Evolutionary conservation across 2,329 filamentous ascomycete species (phyloP).

Genomic region (Furcasterigmium sp.): DNA sequence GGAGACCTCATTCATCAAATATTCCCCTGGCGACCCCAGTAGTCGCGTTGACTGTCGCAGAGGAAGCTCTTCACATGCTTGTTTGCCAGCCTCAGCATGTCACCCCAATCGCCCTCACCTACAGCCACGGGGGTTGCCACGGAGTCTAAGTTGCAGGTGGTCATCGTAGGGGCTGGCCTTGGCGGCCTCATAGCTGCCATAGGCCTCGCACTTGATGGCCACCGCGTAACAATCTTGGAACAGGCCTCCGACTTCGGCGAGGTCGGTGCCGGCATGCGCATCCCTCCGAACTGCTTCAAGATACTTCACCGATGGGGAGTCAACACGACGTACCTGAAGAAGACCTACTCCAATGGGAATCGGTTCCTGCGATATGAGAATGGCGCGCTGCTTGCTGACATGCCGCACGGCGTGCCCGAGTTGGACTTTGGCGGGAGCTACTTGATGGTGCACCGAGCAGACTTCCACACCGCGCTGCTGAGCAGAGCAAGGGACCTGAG

Average conservation of each 20-base stretch:
- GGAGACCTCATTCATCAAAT: too few relatives aligned
- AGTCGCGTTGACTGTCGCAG: too few relatives aligned
- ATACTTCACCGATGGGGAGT: slow-evolving; percentile 12
- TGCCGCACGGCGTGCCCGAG: slow-evolving; percentile 10
- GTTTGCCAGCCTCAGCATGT: too few relatives aligned
- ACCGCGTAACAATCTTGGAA: slow-evolving; percentile 10
- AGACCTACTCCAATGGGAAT: slow-evolving; percentile 12
- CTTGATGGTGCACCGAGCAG: slow-evolving; percentile 6
- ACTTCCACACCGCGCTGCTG: slow-evolving; percentile 8
- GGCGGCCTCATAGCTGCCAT: slow-evolving; percentile 10
- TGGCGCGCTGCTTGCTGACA: slow-evolving; percentile 4
- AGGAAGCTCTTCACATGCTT: too few relatives aligned
- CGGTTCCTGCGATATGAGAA: slow-evolving; percentile 10
- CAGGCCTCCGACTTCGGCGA: slow-evolving; percentile 8
- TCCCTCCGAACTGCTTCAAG: slow-evolving; percentile 11
- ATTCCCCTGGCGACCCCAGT: too few relatives aligned
- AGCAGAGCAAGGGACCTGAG: background rate
- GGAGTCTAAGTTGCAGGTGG: slow-evolving; percentile 5
- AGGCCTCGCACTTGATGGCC: slow-evolving; percentile 7
- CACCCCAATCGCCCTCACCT: too few relatives aligned
- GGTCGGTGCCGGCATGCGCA: slow-evolving; percentile 13
- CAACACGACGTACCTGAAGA: slow-evolving; percentile 9
- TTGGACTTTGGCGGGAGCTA: slow-evolving; percentile 10
- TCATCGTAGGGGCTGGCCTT: slow-evolving; percentile 10
- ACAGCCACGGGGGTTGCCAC: too few relatives aligned